Evolutionary conservation across 768 basidiomycete species (phyloP).

Genomic region (Hericium erinaceus): DNA sequence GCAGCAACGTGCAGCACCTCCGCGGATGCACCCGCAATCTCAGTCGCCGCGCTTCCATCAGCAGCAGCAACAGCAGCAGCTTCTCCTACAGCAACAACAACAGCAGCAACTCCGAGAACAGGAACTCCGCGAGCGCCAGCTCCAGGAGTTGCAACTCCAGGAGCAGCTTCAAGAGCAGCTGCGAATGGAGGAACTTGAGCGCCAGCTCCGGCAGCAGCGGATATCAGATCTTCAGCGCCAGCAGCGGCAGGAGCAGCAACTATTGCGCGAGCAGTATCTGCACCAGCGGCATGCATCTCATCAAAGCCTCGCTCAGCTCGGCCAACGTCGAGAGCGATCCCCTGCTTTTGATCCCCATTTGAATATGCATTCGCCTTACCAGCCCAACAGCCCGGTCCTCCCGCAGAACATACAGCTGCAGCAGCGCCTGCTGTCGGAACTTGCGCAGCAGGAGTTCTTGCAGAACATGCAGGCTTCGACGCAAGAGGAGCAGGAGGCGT

Average conservation of each 20-base stretch:
- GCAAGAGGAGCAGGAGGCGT: slow-evolving; percentile 56
- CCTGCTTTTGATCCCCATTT: slow-evolving; percentile 17
- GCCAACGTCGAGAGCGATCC: slow-evolving; percentile 38
- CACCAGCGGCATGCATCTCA: slow-evolving; percentile 38
- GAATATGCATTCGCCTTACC: slow-evolving; percentile 28
- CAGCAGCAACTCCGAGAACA: slow-evolving; percentile 30
- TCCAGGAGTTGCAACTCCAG: slow-evolving; percentile 50
- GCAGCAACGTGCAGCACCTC: slow-evolving; percentile 53
- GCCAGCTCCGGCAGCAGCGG: slow-evolving; percentile 12
- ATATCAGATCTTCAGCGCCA: slow-evolving; percentile 13
- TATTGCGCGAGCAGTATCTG: slow-evolving; percentile 35
- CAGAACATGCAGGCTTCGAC: slow-evolving; percentile 53
- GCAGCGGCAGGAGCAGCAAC: slow-evolving; percentile 18
- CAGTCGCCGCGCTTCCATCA: slow-evolving; percentile 78
- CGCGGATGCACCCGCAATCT: slow-evolving; percentile 62
- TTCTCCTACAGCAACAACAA: slow-evolving; percentile 60
- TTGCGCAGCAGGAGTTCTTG: slow-evolving; percentile 62
- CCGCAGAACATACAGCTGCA: slow-evolving; percentile 65
- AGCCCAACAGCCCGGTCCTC: slow-evolving; percentile 44
- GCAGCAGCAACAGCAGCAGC: slow-evolving; percentile 60
- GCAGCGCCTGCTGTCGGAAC: slow-evolving; percentile 67
- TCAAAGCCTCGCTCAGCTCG: slow-evolving; percentile 32
- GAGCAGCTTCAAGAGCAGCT: slow-evolving; percentile 19
- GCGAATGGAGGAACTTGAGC: slow-evolving; percentile 12
- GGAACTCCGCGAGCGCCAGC: slow-evolving; percentile 22